Percentiles rank a stretch among this genome's conserved stretches.
These are phyloP conservation scores for Brassica rapa DNA, from an alignment of 345 rosid species.

Conservation along the genomic window DNA sequence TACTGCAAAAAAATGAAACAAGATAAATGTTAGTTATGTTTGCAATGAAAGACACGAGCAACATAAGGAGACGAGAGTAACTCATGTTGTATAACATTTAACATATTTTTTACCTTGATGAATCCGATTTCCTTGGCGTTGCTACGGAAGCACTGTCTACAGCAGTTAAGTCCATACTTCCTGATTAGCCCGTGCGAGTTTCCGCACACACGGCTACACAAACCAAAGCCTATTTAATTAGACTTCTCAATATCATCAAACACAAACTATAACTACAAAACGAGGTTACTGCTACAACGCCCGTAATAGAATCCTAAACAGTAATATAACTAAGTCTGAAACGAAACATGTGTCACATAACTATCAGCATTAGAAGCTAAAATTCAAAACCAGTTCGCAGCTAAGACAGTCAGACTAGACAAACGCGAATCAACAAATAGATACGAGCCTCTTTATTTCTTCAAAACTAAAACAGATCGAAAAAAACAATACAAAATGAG, in stretches of 20 bases:
- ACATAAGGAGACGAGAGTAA: neutral
- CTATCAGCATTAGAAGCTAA: too few species aligned
- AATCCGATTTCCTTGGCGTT: slow-evolving; percentile 51
- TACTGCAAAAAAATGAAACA: slow-evolving; percentile 11
- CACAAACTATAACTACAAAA: neutral
- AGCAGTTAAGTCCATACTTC: slow-evolving; percentile 48
- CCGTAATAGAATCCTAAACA: too few species aligned
- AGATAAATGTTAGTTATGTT: neutral
- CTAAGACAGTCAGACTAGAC: too few species aligned
- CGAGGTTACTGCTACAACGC: neutral
- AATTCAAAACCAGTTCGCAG: too few species aligned
- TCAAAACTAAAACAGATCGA: neutral
- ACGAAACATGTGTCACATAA: too few species aligned
- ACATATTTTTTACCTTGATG: slow-evolving; percentile 47
- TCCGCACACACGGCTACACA: slow-evolving; percentile 39
- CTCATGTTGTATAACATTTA: neutral
- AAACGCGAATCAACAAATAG: too few species aligned
- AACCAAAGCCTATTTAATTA: neutral
- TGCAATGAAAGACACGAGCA: too few species aligned
- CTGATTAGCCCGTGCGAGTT: slow-evolving; percentile 47
- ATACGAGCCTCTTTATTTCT: too few species aligned
- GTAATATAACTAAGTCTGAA: too few species aligned
- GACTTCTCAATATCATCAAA: neutral
- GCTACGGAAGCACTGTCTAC: slow-evolving; percentile 45
- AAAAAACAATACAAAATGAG: neutral